Base-by-base conservation (phyloP, 2,329 filamentous ascomycete genomes). In the Venturia aucupariae region DNA sequence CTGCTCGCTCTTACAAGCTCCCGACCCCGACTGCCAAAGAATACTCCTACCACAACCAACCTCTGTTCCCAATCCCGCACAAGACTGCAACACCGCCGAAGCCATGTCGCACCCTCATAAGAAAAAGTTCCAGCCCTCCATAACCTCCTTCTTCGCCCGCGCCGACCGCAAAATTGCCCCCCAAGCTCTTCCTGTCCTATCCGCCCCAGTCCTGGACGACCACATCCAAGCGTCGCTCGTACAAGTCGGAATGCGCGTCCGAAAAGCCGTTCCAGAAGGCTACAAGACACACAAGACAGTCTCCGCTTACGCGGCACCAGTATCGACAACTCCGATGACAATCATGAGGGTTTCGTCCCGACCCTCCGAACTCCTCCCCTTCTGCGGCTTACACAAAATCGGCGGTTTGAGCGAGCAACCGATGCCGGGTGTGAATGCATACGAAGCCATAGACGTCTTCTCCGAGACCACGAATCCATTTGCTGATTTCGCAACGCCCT, bases 251-350 rank as follows among this genome's bases (percentile, higher is more conserved):
- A 97, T 97, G 92, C 88, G 93, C 30, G 84, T 97, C 61, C 89
- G 93, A 73, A 97, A 97, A 78, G 90, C 90, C 13, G 89, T 97
- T 8, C 89, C 91, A 0, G 92, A 97, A 74, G 93, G 93, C 66
- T 97, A 97, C 82, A 95, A 96, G 79, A 96, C 90, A 1, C 83
- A 83, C 75, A 73, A 77, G 67, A 79, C 72, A 2, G 38, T 60
- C 38, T 17, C 44, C 17, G 24, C 64, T 8, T 54, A 48, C 27
- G 30, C 27, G 3, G 27, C 17, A 6, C 51, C 51, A 5, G 15
- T 11, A 32, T 57, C 51, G 7, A 7, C 19, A 15, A 5, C 27
- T 7, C 27, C 54, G 22, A 32, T 39, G 17, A 41, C 48, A 3
- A 44, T 22, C 17, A 57, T 35, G 51, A 62, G 13, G 7, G 19